Evolutionary conservation across 257 asterid genomes (phyloP), one percentile per base, ranked within the genome.

Genomic region (Ballota nigra): DNA sequence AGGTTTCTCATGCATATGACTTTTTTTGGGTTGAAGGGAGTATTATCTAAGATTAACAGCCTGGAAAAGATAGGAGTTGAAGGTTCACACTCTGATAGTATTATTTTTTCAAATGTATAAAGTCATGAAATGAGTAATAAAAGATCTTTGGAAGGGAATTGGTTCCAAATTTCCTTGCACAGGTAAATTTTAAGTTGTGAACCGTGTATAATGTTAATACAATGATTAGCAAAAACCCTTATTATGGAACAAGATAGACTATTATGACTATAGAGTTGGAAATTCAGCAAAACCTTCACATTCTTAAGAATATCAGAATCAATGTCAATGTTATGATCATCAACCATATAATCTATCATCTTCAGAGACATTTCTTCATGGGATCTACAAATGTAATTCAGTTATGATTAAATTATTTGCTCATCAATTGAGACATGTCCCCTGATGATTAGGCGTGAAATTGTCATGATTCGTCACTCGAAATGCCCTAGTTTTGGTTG

Each of bases 351-450:
- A 70, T 85, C 94, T 77, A 91, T 88, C 96, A 90, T 88, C 85
- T 81, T 86, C 84, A 80, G 75, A 75, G 97, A 92, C 96, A 90
- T 92, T 62, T 92, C 96, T 82, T 92, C 98, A 79, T 90, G 98
- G 63, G 91, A 88, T 97, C 97, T 92, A 87, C 67, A 84, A 52
- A 63, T 61, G 23, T 64, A 53, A 68, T 68, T 77, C 69, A 41
- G 3, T 70, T 76, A 61, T 71, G 23, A 66, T 33, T 58, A 11
- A 12, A 55, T 63, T 4, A 71, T 53, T 57, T 29, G 63, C 81
- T 65, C 52, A 66, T 66, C 57, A 66, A 68, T 36, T 59, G 18
- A 47, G 74, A 63, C 26, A 34, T 6, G 56, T 16, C 45, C 34
- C n/a, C n/a, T n/a, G n/a, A n/a, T n/a, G n/a, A n/a, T n/a, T n/a